These are phyloP conservation scores for Tetracladium marchalianum DNA, from an alignment of 495 filamentous ascomycete species.

Conservation along the genomic window DNA sequence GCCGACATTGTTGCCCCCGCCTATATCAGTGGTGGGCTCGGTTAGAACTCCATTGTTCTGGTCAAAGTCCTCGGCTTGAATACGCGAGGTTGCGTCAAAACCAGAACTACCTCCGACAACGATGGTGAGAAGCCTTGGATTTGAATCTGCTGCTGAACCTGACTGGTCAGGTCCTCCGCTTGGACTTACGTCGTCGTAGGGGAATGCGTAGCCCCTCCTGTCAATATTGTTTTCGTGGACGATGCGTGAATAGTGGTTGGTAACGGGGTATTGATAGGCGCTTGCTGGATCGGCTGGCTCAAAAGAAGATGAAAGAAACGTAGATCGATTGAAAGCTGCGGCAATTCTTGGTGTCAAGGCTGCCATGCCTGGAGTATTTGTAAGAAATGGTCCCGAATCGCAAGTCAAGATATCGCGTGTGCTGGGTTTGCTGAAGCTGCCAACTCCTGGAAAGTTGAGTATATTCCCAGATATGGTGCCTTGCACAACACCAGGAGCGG, in stretches of 20 bases:
- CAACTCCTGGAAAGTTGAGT: slow-evolving; percentile 32
- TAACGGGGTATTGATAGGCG: slow-evolving; percentile 46
- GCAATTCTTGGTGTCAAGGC: slow-evolving; percentile 47
- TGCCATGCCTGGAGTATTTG: slow-evolving; percentile 36
- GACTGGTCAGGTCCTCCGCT: slow-evolving; percentile 46
- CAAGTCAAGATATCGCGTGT: slow-evolving; percentile 61
- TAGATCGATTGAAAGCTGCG: slow-evolving; percentile 60
- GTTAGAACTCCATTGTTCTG: slow-evolving; percentile 3
- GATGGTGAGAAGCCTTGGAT: slow-evolving; percentile 48
- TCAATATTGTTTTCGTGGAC: slow-evolving; percentile 52
- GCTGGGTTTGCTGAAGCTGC: slow-evolving; percentile 44
- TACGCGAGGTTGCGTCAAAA: background rate
- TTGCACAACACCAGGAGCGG: slow-evolving; percentile 29
- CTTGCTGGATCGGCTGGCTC: slow-evolving; percentile 40
- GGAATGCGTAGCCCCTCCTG: slow-evolving; percentile 60
- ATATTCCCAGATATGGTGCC: slow-evolving; percentile 39
- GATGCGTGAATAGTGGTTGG: slow-evolving; percentile 63
- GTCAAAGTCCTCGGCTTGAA: background rate
- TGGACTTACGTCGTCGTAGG: slow-evolving; percentile 65
- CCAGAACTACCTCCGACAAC: slow-evolving; percentile 45
- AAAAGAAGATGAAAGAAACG: slow-evolving; percentile 36
- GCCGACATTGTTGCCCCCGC: slow-evolving; percentile 13
- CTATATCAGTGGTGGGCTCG: slow-evolving; percentile 3
- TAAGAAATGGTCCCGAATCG: slow-evolving; percentile 57
- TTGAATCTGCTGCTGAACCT: slow-evolving; percentile 49